Base-by-base conservation (phyloP, 1,139 yeast genomes). In the Diutina scorzettiae region DNA sequence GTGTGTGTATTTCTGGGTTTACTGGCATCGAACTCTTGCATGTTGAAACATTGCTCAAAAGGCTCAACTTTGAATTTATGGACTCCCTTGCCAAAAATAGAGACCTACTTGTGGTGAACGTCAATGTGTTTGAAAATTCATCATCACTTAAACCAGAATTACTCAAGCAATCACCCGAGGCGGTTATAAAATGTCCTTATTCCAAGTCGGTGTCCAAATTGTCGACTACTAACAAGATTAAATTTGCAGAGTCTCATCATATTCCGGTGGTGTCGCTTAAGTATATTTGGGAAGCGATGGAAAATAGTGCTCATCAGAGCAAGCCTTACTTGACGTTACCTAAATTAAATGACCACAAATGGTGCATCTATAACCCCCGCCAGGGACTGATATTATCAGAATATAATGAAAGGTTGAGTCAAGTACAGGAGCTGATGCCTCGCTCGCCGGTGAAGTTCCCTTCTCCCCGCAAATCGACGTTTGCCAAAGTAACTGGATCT, bases 21-120 rank as follows among this genome's bases (percentile, higher is more conserved):
- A 71, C 77, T 11, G 96, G 95, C 0, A 76, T 86, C 16, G 96
- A 89, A 55, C 63, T 80, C 24, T 62, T 85, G 36, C 97, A 89
- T 59, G 53, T 85, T 8, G 77, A 73, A 16, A 81, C 82, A 51
- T 63, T 89, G 42, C 64, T 85, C 11, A 53, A 62, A 30, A 56
- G 65, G n/a, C 50, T 78, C 59, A 65, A 84, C 11, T 66, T 78
- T 56, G 58, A 66, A 43, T 60, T 72, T 47, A 60, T 71, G 48
- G 72, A 73, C 3, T 65, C 72, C 3, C 63, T 87, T 44, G 73
- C 76, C 6, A 58, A 70, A 17, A 62, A 69, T 9, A 65, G 86
- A 32, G 87, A 84, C 53, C 51, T 85, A 16, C 60, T 87, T 29
- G 58, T 87, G 2, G 69, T 85, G 2, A 78, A 80, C 49, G 64